These are phyloP conservation scores for Phytophthora quininea DNA, from an alignment of 352 stramenopile genomes.

Conservation along the genomic window DNA sequence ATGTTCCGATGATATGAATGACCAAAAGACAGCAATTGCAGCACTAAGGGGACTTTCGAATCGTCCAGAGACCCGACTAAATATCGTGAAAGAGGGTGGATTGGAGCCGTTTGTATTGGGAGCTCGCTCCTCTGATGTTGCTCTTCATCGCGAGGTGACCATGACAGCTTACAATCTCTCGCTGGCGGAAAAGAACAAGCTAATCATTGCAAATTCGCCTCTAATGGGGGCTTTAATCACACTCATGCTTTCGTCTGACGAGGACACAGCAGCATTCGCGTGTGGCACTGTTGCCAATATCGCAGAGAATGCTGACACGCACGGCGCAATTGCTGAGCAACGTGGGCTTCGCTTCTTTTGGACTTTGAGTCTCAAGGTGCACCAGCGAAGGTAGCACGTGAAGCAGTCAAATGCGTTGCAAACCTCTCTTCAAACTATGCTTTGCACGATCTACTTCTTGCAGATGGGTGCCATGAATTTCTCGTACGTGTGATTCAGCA, in stretches of 20 bases:
- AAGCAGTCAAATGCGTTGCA: constrained; percentile 76
- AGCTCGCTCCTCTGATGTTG: constrained; percentile 64
- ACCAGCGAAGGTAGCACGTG: constrained; percentile 43
- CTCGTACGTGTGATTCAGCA: constrained; percentile 75
- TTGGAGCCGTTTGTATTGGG: constrained; percentile 91
- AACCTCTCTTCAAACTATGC: constrained; percentile 85
- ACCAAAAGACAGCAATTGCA: constrained; percentile 92
- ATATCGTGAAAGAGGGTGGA: constrained; percentile 91
- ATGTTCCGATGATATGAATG: constrained; percentile 85
- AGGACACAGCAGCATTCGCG: constrained; percentile 67
- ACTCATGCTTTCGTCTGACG: constrained; percentile 86
- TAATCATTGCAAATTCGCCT: constrained; percentile 87
- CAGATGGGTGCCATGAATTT: constrained; percentile 80
- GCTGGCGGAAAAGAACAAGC: constrained; percentile 95
- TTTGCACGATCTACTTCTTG: constrained; percentile 87
- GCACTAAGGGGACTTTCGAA: constrained; percentile 92
- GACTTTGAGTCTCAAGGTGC: constrained; percentile 55
- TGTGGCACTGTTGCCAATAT: constrained; percentile 92
- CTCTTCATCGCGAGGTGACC: constrained; percentile 88
- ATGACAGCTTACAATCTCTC: constrained; percentile 92
- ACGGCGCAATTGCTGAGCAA: constrained; percentile 77
- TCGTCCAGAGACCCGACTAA: constrained; percentile 78
- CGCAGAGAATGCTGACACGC: constrained; percentile 91
- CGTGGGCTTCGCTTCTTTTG: constrained; percentile 83
- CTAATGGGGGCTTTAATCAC: constrained; percentile 82